Percentiles rank a stretch among this genome's conserved stretches.
phyloP scores from a whole-genome alignment of 352 stramenopile species.

The Phytopythium delawarense region DNA sequence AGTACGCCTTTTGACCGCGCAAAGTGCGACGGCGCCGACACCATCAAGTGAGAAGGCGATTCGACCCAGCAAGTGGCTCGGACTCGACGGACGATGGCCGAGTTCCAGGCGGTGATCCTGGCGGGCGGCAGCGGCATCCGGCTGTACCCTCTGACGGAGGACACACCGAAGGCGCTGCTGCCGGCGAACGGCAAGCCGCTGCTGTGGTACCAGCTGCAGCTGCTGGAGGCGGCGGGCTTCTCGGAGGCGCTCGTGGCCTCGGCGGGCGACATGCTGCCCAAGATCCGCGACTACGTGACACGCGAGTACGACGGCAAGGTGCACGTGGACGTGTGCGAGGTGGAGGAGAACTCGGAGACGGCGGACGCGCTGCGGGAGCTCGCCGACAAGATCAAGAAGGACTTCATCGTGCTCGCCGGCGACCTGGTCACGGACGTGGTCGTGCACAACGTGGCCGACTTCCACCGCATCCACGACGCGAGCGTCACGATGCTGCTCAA shows the following conservation, averaged over 20 bases:
- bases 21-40: not conserved
- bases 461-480: constrained; percentile 79
- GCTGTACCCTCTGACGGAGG: constrained; percentile 74
- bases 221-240: constrained; percentile 80
- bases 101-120: constrained; percentile 84
- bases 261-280: constrained; percentile 44
- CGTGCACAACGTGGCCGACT: constrained; percentile 77
- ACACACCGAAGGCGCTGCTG: constrained; percentile 71
- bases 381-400: constrained; percentile 70
- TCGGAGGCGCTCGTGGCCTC: constrained; percentile 72
- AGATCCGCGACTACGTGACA: constrained; percentile 74
- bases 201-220: constrained; percentile 78
- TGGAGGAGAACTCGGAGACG: constrained; percentile 70
- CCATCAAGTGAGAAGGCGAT: not conserved
- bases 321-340: constrained; percentile 67
- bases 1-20: not conserved
- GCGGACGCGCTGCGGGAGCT: constrained; percentile 68
- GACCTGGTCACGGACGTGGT: constrained; percentile 79
- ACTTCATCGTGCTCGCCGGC: constrained; percentile 80
- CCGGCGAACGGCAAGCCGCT: constrained; percentile 58
- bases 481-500: constrained; percentile 83
- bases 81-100: constrained; percentile 35
- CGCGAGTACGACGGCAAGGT: constrained; percentile 82
- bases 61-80: not conserved
- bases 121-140: constrained; percentile 75